Conservation (phyloP, 1,139 yeast genomes). For the Pichia sp. region DNA sequence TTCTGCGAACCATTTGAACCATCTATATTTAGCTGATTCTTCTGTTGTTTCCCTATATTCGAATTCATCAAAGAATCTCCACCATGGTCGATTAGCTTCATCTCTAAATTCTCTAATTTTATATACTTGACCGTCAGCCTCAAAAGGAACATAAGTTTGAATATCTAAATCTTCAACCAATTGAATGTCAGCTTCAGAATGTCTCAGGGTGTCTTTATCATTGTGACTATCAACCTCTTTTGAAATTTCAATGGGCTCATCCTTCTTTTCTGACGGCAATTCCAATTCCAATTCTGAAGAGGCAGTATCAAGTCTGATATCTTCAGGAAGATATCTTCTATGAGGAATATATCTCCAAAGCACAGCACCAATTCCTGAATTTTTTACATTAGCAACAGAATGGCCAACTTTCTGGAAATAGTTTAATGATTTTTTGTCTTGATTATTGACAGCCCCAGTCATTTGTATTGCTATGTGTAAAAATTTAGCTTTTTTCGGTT, state of each 20-base stretch:
- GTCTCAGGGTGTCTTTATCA: not conserved
- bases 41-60: conserved; percentile 15
- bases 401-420: not conserved
- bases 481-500: too few relatives aligned
- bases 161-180: not conserved
- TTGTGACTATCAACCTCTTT: not conserved
- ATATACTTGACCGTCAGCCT: not conserved
- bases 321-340: conserved; percentile 10
- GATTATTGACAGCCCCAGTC: too few relatives aligned
- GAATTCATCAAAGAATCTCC: conserved; percentile 29
- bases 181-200: too few relatives aligned
- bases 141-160: not conserved
- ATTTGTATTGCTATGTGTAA: too few relatives aligned
- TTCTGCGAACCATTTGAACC: conserved; percentile 18
- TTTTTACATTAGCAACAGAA: not conserved
- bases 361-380: not conserved
- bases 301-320: not conserved
- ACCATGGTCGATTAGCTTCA: conserved; percentile 59
- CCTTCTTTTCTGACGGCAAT: not conserved
- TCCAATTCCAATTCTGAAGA: not conserved
- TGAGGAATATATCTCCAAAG: conserved; percentile 5
- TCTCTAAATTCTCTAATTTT: conserved; percentile 43
- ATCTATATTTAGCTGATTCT: conserved; percentile 7
- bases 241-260: not conserved
- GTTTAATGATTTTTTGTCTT: too few relatives aligned